These are phyloP conservation scores for Trametes pubescens DNA, from an alignment of 1,284 basidiomycete genomes.

Conservation along the genomic window DNA sequence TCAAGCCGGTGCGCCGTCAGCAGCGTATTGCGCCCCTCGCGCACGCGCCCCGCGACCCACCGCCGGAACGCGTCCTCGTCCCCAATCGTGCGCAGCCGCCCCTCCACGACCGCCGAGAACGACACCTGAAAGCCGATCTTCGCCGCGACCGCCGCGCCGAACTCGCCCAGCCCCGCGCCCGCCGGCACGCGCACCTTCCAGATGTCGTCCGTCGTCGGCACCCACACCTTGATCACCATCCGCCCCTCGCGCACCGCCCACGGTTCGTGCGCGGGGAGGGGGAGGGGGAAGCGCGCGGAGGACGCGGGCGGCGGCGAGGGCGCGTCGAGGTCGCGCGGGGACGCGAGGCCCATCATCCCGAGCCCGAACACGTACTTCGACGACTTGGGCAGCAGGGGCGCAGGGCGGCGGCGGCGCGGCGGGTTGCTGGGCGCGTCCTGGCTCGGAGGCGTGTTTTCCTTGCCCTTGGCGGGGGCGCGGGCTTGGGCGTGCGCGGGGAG, in stretches of 20 bases:
- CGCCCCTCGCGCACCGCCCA: slow-evolving; percentile 47
- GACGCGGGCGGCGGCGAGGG: slow-evolving; percentile 17
- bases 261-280: slow-evolving; percentile 12
- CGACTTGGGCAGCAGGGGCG: slow-evolving; percentile 26
- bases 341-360: slow-evolving; percentile 13
- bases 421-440: background rate
- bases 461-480: slow-evolving; percentile 18
- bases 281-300: slow-evolving; percentile 3
- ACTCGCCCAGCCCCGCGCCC: slow-evolving; percentile 40
- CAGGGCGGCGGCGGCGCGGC: slow-evolving; percentile 22
- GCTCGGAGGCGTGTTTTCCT: slow-evolving; percentile 34
- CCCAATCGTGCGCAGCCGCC: slow-evolving; percentile 25
- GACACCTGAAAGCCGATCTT: slow-evolving; percentile 48
- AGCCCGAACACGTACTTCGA: slow-evolving; percentile 16
- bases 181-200: slow-evolving; percentile 50
- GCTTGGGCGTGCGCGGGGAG: slow-evolving; percentile 2
- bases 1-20: slow-evolving; percentile 36
- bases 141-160: slow-evolving; percentile 43
- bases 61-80: slow-evolving; percentile 37
- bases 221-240: slow-evolving; percentile 52
- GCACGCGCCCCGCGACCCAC: slow-evolving; percentile 39
- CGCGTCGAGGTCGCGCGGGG: slow-evolving; percentile 21
- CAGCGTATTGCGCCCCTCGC: slow-evolving; percentile 38
- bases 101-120: slow-evolving; percentile 34
- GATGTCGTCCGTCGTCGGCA: slow-evolving; percentile 49